Evolutionary conservation across 2,329 filamentous ascomycete species (phyloP).

Genomic region (Fusarium nanum): DNA sequence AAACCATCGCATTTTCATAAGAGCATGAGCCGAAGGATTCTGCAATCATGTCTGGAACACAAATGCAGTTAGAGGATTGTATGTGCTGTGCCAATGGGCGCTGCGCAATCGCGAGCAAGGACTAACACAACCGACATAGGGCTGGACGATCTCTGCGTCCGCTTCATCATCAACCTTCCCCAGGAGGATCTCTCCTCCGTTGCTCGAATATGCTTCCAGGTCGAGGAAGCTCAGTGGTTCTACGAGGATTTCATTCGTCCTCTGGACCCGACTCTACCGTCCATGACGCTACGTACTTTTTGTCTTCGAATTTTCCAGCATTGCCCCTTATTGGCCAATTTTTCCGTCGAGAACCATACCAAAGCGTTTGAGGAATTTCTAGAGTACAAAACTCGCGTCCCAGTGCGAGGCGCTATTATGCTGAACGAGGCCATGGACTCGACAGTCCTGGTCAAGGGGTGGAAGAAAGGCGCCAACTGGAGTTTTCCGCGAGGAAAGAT

Average conservation of each 20-base stretch:
- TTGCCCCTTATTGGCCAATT: slow-evolving; percentile 86
- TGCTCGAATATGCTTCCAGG: slow-evolving; percentile 96
- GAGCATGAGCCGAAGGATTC: slow-evolving; percentile 50
- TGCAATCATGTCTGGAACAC: slow-evolving; percentile 77
- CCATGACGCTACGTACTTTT: slow-evolving; percentile 86
- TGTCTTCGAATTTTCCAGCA: slow-evolving; percentile 93
- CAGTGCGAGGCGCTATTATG: slow-evolving; percentile 93
- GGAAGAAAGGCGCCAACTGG: slow-evolving; percentile 97
- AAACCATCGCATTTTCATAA: slow-evolving; percentile 10
- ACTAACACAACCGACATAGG: slow-evolving; percentile 62
- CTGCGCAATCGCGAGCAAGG: slow-evolving; percentile 14
- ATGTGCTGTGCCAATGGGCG: slow-evolving; percentile 53
- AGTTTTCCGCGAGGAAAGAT: slow-evolving; percentile 98
- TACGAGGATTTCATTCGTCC: slow-evolving; percentile 99
- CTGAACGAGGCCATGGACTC: slow-evolving; percentile 95
- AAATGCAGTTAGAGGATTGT: slow-evolving; percentile 93
- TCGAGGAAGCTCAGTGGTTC: slow-evolving; percentile 99
- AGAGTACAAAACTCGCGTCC: slow-evolving; percentile 92
- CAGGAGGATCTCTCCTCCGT: slow-evolving; percentile 89
- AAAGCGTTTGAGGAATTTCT: slow-evolving; percentile 92
- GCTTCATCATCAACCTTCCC: slow-evolving; percentile 97
- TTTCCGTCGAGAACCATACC: slow-evolving; percentile 80
- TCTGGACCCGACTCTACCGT: slow-evolving; percentile 84
- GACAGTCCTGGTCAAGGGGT: slow-evolving; percentile 92
- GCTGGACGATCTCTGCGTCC: slow-evolving; percentile 97